Base-by-base conservation (phyloP, 768 basidiomycete species). In the Macrolepiota fuliginosa region DNA sequence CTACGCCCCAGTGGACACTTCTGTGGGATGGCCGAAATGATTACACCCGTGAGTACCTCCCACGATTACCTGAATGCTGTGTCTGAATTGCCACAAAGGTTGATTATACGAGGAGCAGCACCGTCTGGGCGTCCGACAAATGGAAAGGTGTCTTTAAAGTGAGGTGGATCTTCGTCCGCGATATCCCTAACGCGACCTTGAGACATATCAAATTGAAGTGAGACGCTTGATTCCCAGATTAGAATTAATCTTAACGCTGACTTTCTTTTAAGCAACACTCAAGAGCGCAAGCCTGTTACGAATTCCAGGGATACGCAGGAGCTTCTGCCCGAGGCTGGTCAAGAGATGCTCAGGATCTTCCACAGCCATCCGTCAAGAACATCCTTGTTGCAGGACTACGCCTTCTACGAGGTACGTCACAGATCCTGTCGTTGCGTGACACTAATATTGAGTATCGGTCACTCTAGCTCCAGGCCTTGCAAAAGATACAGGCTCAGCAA, bases 81-180 rank as follows among this genome's bases (percentile, higher is more conserved):
- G 49, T 35, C 36, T 58, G 46, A 56, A 15, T 60, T 40, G 15
- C 24, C 7, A 42, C 63, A 47, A 61, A 89, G 83, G 91, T 98
- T 39, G 96, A 98, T 72, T 96, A 98, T 73, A 90, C 91, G 4
- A 84, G 90, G 62, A 94, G 93, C 71, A 95, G 92, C 64, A 98
- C 91, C 1, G 97, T 99, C 19, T 99, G 97, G 97, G 96, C 96
- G 0, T 96, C 96, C 36, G 96, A 98, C 76, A 99, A 99, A 73
- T 99, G 97, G 97, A 98, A 99, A 74, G 97, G 97, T 24, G 94
- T 98, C 56, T 97, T 99, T 81, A 96, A 96, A 77, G 94, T 99
- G 25, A 85, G 90, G 60, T 98, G 97, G 97, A 88, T 98, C 64
- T 98, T 94, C 71, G 95, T 99, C 60, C 88, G 94, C 61, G 96